phyloP scores from a whole-genome alignment of 352 stramenopile species.

The Halophytophthora batemanensis region DNA sequence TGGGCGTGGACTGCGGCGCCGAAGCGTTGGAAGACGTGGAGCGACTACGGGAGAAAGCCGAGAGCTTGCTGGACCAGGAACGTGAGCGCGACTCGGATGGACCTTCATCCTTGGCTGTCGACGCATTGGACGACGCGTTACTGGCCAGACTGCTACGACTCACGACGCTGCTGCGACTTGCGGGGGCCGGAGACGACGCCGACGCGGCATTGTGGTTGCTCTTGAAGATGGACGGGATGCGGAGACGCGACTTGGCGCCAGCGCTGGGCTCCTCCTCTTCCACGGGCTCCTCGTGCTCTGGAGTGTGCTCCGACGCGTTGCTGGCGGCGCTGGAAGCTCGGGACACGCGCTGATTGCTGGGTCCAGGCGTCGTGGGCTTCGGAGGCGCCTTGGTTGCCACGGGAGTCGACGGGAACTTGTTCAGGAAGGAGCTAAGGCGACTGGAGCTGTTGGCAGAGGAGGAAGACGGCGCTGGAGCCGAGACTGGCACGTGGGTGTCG shows the following conservation, averaged over 20 bases:
- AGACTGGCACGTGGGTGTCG: conserved; percentile 3
- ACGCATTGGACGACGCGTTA: conserved; percentile 28
- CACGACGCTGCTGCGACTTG: not conserved
- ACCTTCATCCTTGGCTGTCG: conserved; percentile 28
- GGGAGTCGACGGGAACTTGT: conserved; percentile 47
- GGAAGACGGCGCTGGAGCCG: not conserved
- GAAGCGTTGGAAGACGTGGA: conserved; percentile 38
- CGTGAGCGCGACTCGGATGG: conserved; percentile 20
- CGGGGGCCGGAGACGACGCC: conserved; percentile 1
- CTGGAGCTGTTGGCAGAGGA: conserved; percentile 31
- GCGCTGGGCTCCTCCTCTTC: conserved; percentile 19
- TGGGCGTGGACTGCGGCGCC: conserved; percentile 14
- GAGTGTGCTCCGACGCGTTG: conserved; percentile 6
- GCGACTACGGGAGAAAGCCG: conserved; percentile 45
- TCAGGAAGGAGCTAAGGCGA: conserved; percentile 62
- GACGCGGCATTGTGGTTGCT: conserved; percentile 15
- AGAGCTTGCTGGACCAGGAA: conserved; percentile 64
- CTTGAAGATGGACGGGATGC: conserved; percentile 59
- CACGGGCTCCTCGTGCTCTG: conserved; percentile 22
- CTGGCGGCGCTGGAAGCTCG: not conserved
- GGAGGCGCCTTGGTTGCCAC: conserved; percentile 21
- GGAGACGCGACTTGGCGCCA: conserved; percentile 33
- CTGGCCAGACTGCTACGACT: conserved; percentile 32
- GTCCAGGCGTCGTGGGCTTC: conserved; percentile 14
- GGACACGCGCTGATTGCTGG: conserved; percentile 27